A percentile compares a stretch with the other conserved stretches of the same genome.
phyloP scores from a whole-genome alignment of 139 green algal genomes.

The Parachlorella kessleri region DNA sequence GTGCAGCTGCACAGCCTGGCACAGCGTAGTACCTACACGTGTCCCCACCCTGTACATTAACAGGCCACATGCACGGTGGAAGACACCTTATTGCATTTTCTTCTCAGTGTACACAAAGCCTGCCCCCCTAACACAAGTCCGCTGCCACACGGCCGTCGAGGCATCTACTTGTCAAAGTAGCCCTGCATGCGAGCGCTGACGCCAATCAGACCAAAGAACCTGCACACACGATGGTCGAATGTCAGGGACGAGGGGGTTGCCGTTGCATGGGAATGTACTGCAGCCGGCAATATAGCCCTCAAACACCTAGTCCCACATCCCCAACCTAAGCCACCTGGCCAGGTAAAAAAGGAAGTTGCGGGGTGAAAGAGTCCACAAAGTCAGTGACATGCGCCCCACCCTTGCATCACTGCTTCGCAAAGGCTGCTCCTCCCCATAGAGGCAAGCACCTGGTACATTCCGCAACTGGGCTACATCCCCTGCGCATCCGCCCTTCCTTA shows the following conservation, averaged over 20 bases:
- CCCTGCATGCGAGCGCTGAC: conserved; percentile 68
- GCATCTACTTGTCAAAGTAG: conserved; percentile 55
- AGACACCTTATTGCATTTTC: too few species aligned
- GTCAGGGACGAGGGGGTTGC: neutral
- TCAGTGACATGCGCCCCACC: too few species aligned
- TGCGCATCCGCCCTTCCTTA: conserved; percentile 12
- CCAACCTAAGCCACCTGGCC: neutral
- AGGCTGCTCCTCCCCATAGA: too few species aligned
- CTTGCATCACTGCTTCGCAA: too few species aligned
- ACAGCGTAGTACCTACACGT: too few species aligned
- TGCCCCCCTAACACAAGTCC: too few species aligned
- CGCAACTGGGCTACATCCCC: neutral
- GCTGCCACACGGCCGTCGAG: too few species aligned
- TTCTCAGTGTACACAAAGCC: too few species aligned
- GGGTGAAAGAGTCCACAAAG: neutral
- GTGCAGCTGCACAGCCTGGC: too few species aligned
- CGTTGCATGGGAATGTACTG: neutral
- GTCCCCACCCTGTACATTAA: too few species aligned
- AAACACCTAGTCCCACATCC: neutral
- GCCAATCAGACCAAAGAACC: conserved; percentile 61
- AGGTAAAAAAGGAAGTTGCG: neutral
- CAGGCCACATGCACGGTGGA: too few species aligned
- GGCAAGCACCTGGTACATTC: too few species aligned
- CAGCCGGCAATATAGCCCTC: neutral
- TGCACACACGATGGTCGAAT: neutral